Conservation (phyloP, 140 eudicot species). For the Cichorium intybus region DNA sequence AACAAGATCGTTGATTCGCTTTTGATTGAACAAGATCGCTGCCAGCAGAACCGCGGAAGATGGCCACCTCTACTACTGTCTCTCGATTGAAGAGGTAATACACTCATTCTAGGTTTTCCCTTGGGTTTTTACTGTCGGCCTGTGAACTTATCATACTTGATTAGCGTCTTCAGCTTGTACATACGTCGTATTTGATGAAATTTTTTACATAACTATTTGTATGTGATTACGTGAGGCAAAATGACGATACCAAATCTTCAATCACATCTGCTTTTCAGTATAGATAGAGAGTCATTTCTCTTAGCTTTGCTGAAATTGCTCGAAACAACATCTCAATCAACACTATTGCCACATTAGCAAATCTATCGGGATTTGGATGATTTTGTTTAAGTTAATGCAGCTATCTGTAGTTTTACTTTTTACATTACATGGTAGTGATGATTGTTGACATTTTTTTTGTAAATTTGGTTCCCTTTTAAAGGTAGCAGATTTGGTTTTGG, state of each 20-base stretch:
- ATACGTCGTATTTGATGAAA: not conserved
- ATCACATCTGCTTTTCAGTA: not conserved
- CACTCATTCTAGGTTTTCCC: not conserved
- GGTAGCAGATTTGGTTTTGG: slow-evolving; percentile 97
- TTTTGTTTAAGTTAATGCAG: not conserved
- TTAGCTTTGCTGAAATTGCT: not conserved
- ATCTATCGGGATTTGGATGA: not conserved
- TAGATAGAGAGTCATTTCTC: not conserved
- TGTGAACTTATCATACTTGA: not conserved
- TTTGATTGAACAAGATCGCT: too few species aligned
- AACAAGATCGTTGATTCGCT: too few species aligned
- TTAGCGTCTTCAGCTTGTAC: not conserved
- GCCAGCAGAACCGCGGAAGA: too few species aligned
- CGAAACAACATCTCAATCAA: not conserved
- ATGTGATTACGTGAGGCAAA: not conserved
- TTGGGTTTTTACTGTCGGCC: too few species aligned
- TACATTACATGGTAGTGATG: not conserved
- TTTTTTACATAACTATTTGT: not conserved
- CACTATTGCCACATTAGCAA: too few species aligned
- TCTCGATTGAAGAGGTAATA: too few species aligned
- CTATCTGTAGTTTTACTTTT: not conserved
- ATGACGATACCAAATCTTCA: not conserved
- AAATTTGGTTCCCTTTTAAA: slow-evolving; percentile 16
- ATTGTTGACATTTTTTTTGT: not conserved
- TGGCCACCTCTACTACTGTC: too few species aligned